A percentile compares a stretch with the other conserved stretches of the same genome.
phyloP scores from a whole-genome alignment of 805 yeast genomes.

The Lipomyces japonicus region DNA sequence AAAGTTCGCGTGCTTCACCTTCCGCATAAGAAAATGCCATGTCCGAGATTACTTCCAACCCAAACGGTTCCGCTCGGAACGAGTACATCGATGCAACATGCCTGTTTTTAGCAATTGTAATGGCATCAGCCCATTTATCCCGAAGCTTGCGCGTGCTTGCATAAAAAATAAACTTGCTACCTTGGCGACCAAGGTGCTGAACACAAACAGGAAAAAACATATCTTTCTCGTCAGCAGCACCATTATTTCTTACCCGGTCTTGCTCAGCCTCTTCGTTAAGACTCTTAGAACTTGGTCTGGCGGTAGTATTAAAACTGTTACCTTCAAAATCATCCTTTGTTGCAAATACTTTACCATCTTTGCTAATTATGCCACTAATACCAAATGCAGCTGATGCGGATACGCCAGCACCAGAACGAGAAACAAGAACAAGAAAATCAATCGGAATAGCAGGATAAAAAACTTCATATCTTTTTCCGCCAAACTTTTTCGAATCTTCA shows the following conservation, averaged over 20 bases:
- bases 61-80: conserved; percentile 51
- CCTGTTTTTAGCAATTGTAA: conserved; percentile 47
- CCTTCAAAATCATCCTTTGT: background rate
- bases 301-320: background rate
- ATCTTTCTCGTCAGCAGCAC: conserved; percentile 6
- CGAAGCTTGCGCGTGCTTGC: conserved; percentile 43
- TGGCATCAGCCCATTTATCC: conserved; percentile 53
- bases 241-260: background rate
- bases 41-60: conserved; percentile 52
- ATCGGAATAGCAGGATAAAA: conserved; percentile 38
- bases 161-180: conserved; percentile 36
- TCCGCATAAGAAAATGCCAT: conserved; percentile 61
- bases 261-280: conserved; percentile 1
- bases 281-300: conserved; percentile 1
- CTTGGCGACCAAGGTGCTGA: conserved; percentile 37
- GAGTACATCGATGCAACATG: conserved; percentile 37
- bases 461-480: conserved; percentile 2
- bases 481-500: conserved; percentile 36
- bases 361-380: conserved; percentile 30
- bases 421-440: conserved; percentile 56
- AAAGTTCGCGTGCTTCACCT: conserved; percentile 42
- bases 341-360: background rate
- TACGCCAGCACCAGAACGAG: conserved; percentile 42
- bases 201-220: conserved; percentile 37
- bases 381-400: conserved; percentile 29